Conservation (phyloP, 306 rosid species). For the Quercus parvula region DNA sequence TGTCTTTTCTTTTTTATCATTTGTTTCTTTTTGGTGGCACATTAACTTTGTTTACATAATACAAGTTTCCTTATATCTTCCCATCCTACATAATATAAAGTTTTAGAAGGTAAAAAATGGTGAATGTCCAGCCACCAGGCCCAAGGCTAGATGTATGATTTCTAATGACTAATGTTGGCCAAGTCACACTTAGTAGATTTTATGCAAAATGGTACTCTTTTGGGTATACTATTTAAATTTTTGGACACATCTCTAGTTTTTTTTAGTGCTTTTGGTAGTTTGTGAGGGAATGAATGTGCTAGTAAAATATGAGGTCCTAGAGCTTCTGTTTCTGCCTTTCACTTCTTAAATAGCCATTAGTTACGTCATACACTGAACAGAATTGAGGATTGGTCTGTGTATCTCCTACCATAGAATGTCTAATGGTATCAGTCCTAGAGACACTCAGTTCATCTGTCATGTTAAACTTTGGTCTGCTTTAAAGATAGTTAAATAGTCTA, state of each 20-base stretch:
- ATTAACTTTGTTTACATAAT: neutral
- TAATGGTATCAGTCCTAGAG: neutral
- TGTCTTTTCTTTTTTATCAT: neutral
- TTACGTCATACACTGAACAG: neutral
- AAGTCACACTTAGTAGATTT: neutral
- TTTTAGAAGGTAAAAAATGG: neutral
- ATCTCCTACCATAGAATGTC: neutral
- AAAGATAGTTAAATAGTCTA: neutral
- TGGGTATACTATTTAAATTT: neutral
- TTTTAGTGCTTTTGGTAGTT: neutral
- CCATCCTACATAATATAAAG: neutral
- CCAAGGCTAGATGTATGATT: neutral
- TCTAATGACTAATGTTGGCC: neutral
- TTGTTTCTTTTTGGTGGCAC: neutral
- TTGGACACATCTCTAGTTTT: neutral
- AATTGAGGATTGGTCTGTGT: neutral
- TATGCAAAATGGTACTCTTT: neutral
- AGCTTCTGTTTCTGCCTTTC: neutral
- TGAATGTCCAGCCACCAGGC: neutral
- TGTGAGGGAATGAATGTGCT: neutral
- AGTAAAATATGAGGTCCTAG: neutral
- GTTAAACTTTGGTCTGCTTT: neutral
- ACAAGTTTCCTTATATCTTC: neutral
- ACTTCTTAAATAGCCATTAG: neutral
- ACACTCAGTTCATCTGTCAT: neutral